Conservation (phyloP, 768 basidiomycete species). For the Tylopilus sp. region DNA sequence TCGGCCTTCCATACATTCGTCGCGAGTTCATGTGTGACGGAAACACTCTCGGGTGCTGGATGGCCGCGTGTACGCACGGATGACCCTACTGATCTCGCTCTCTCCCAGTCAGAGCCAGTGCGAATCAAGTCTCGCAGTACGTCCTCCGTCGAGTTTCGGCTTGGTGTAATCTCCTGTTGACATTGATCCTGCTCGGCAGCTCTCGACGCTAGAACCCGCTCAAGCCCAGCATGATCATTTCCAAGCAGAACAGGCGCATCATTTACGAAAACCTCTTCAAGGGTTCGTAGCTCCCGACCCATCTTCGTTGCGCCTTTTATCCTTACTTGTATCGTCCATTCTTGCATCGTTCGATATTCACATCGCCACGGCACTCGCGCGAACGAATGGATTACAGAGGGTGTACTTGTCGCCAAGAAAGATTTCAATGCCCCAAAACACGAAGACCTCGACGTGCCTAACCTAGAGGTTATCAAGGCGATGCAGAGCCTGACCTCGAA, state of each 20-base stretch:
- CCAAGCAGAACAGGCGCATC: conserved; percentile 89
- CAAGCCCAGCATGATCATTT: conserved; percentile 83
- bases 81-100: conserved; percentile 25
- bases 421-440: conserved; percentile 98
- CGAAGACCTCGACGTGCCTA: conserved; percentile 77
- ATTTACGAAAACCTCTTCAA: conserved; percentile 99
- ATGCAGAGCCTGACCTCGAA: conserved; percentile 61
- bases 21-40: conserved; percentile 2
- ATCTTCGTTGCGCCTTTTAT: background rate
- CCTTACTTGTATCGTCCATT: background rate
- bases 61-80: conserved; percentile 26
- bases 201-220: conserved; percentile 27
- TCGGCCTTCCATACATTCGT: background rate
- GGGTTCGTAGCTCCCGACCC: conserved; percentile 50
- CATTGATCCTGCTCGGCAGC: conserved; percentile 15
- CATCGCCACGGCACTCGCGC: no score
- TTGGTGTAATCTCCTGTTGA: background rate
- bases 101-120: conserved; percentile 35
- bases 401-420: conserved; percentile 98
- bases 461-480: conserved; percentile 69
- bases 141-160: conserved; percentile 12
- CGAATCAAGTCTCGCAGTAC: conserved; percentile 36
- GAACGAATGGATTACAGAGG: conserved; percentile 54
- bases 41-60: conserved; percentile 30
- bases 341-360: background rate